Percentiles rank a stretch among this genome's conserved stretches.
Evolutionary conservation across 2,329 filamentous ascomycete genomes (phyloP).

Genomic region (Botrytis medusae): DNA sequence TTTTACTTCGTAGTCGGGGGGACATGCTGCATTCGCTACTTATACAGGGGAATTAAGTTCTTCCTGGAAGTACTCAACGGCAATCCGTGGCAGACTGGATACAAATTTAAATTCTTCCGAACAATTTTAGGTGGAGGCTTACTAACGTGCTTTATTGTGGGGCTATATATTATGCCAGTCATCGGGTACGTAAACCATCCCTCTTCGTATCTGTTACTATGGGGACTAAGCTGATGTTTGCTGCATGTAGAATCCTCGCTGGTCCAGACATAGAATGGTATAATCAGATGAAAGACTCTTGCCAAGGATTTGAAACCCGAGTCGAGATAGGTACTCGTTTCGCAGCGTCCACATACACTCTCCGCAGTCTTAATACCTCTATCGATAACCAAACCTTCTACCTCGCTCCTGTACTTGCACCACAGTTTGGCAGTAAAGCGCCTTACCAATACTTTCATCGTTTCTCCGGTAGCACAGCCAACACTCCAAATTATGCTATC

Average conservation of each 20-base stretch:
- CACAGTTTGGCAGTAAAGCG: neutral
- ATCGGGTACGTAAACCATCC: conserved; percentile 21
- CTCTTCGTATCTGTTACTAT: neutral
- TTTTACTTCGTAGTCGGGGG: neutral
- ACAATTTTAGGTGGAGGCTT: neutral
- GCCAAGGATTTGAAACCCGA: conserved; percentile 27
- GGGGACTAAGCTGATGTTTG: neutral
- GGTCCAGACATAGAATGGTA: conserved; percentile 26
- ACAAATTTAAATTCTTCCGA: too few species aligned
- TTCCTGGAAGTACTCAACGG: neutral
- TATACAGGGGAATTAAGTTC: accelerated
- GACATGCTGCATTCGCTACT: neutral
- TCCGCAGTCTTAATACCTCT: neutral
- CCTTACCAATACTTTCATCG: conserved; percentile 21
- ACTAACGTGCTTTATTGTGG: neutral
- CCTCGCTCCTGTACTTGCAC: conserved; percentile 9
- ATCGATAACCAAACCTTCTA: conserved; percentile 8
- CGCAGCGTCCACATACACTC: neutral
- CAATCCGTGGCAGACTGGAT: neutral
- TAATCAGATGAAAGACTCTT: conserved; percentile 30
- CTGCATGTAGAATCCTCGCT: neutral
- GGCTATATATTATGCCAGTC: neutral
- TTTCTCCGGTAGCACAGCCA: conserved; percentile 7
- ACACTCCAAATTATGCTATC: neutral
- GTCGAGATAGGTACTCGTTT: conserved; percentile 23